These are phyloP conservation scores for Aspergillus sp. DNA, from an alignment of 2,329 filamentous ascomycete genomes.

Conservation along the genomic window DNA sequence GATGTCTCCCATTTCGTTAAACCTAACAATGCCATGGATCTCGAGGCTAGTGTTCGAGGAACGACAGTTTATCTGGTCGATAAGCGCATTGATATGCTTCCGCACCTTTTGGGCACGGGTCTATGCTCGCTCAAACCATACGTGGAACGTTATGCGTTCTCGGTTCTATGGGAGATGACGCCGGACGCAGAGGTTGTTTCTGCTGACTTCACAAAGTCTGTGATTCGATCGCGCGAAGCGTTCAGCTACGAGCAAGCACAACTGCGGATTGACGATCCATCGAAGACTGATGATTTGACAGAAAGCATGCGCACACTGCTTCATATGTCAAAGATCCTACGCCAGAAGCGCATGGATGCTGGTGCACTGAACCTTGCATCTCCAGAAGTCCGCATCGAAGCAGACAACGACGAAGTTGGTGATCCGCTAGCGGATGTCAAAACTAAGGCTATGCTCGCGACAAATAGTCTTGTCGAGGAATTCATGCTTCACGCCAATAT, in stretches of 20 bases:
- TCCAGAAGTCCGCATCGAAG: slow-evolving; percentile 95
- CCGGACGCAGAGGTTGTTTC: slow-evolving; percentile 80
- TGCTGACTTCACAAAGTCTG: slow-evolving; percentile 91
- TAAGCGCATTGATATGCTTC: slow-evolving; percentile 99
- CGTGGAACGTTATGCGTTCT: slow-evolving; percentile 90
- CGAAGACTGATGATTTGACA: slow-evolving; percentile 86
- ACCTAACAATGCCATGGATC: slow-evolving; percentile 95
- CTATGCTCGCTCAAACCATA: slow-evolving; percentile 96
- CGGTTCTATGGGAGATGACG: slow-evolving; percentile 84
- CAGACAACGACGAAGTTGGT: slow-evolving; percentile 92
- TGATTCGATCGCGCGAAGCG: slow-evolving; percentile 92
- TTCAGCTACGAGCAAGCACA: slow-evolving; percentile 98
- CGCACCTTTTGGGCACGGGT: slow-evolving; percentile 91
- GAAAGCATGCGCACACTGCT: slow-evolving; percentile 84
- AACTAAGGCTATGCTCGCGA: slow-evolving; percentile 90
- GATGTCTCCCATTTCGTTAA: slow-evolving; percentile 99
- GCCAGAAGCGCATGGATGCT: slow-evolving; percentile 93
- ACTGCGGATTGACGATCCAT: slow-evolving; percentile 83
- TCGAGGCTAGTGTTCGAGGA: slow-evolving; percentile 87
- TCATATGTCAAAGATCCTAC: slow-evolving; percentile 86
- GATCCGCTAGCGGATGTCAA: slow-evolving; percentile 89
- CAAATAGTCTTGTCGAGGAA: slow-evolving; percentile 96
- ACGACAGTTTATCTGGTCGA: slow-evolving; percentile 98
- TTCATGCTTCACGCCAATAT: slow-evolving; percentile 99
- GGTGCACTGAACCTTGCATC: slow-evolving; percentile 93